Evolutionary conservation across 1,284 basidiomycete species (phyloP), one percentile per base, ranked within the genome.

Genomic region (Marasmius tenuissimus): DNA sequence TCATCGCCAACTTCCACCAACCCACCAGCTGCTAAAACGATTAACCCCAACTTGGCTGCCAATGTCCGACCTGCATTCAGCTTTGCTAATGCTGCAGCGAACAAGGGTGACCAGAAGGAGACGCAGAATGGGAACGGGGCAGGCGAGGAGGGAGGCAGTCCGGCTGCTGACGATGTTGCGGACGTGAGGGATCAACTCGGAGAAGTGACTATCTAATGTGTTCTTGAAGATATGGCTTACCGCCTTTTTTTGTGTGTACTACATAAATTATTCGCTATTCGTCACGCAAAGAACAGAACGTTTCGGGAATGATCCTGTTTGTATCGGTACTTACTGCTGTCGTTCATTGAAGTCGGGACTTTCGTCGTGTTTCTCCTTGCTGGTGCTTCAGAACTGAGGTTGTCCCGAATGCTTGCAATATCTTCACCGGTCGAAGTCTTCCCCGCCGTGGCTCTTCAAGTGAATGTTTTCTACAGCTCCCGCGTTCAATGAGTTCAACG

Each of bases 31-130:
- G 69, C 76, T 9, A 77, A 74, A 63, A 59, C 66, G 35, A 64
- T 71, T 58, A 61, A 63, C 33, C 58, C 72, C 34, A 60, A 60
- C 37, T 35, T 76, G 39, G 74, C 75, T 14, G 75, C 81, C 1
- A 83, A 69, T 49, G 81, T 92, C 12, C 80, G 89, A 54, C 85
- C 90, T 0, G 79, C 80, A 1, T 76, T 92, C 66, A 92, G 89
- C 70, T 92, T 92, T 66, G 90, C 89, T 0, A 87, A 77, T 57
- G 88, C 83, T 40, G 85, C 81, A 10, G 81, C 82, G 11, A 83
- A 83, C 69, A 74, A 65, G 61, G 63, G 66, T 65, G 54, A 52
- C n/a, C 22, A 42, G 48, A 40, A 53, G 40, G 52, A 54, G n/a
- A 18, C 14, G 9, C 49, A 61, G 33, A 51, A 59, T 37, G 39